Evolutionary conservation across 192 early-diverging fungal genomes (phyloP), one percentile per base, ranked within the genome.

Genomic region (Umbelopsis ramanniana): DNA sequence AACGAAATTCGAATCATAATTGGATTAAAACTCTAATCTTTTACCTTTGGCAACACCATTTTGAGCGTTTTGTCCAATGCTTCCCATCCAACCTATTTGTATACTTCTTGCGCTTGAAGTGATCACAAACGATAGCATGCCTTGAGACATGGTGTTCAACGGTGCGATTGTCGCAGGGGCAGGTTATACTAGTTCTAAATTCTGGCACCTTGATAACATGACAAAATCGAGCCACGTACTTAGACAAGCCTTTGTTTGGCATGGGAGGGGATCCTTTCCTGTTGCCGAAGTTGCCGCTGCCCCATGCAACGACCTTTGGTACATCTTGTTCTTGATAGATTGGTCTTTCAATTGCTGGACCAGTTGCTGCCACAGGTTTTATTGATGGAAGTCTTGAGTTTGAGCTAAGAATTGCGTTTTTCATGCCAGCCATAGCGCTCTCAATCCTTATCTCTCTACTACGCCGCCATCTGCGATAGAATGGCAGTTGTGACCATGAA

Each of bases 161-260:
- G 22, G 63, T 67, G 35, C 63, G 63, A n/a, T 6, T 40, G 4
- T 35, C 37, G 17, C 63, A 67, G 2, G 35, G 35, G 4, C 63
- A 67, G 2, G 29, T 67, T 6, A 67, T 67, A 46, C 63, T 67
- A 7, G 63, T 67, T n/a, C 63, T 14, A 38, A 67, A 67, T 23
- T 67, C 63, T 6, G 5, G 17, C 17, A 67, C 63, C 35, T 67
- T 67, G 35, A 67, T 4, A 5, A 67, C 35, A 6, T 67, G 6
- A 6, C 10, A 23, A 23, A 54, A 54, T 21, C 52, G 52, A 5
- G 52, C 52, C 2, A 54, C 52, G 52, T 54, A 54, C 22, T 54
- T 54, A 3, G 52, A 8, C 52, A 54, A 48, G 22, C 14, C 52
- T 12, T 54, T 54, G 22, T 54, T 54, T 24, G 52, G 52, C 22